Evolutionary conservation across 2,329 filamentous ascomycete genomes (phyloP), one percentile per base, ranked within the genome.

Genomic region (Fusarium phyllophilum): DNA sequence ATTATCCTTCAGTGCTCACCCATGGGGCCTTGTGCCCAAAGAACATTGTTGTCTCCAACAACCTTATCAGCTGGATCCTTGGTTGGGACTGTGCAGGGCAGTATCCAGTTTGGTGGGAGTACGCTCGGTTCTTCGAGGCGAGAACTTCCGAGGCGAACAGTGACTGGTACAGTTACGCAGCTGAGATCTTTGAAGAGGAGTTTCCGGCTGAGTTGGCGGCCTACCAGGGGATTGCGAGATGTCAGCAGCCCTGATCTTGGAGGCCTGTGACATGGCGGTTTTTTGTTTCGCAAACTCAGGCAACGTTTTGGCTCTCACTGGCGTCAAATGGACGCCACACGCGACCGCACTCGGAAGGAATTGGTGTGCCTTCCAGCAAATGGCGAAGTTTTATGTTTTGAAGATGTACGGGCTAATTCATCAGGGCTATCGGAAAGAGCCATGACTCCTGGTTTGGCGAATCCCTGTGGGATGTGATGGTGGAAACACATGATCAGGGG

Each of bases 31-130:
- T 82, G 22, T 77, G 75, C 34, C 80, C 79, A 6, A 73, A 49
- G n/a, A 78, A 80, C 38, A 80, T 81, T 39, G 62, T 82, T n/a
- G 74, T 81, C 14, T 57, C 72, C 2, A 69, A 78, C 15, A 66
- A 58, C 24, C 64, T 63, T 29, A 76, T 82, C 41, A 64, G 66
- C 14, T 73, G 71, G 56, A 75, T 82, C 45, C 56, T 78, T 12
- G 79, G 80, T 20, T 82, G 80, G 80, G 79, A 81, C 51, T 79
- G 71, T 36, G 78, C 79, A 9, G 80, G 80, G 24, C 76, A 74
- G 68, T 82, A 81, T 66, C 80, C 80, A 3, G 72, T 71, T 22
- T 82, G 80, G 80, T 81, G 80, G 80, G 80, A 82, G 13, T 82
- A 81, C 51, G 79, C 73, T 62, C 81, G 80, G 48, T 82, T 82